Evolutionary conservation across 176 grass and related monocot species (phyloP), one percentile per base, ranked within the genome.

Genomic region (Juncus effusus): DNA sequence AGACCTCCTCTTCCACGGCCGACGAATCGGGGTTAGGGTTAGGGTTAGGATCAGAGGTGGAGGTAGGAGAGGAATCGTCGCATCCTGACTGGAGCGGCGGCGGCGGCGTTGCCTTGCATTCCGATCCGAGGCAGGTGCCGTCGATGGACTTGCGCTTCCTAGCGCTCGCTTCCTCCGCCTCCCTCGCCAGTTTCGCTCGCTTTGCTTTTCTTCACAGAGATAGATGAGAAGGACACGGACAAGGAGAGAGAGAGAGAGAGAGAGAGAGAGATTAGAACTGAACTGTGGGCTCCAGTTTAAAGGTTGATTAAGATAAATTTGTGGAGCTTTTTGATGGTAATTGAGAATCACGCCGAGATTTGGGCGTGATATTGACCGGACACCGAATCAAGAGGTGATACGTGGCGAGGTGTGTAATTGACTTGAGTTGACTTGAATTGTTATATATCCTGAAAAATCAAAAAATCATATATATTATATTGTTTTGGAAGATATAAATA

Each of bases 81-180:
- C 4, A 50, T 10, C 45, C 78, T 12, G 63, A 40, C 3, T 38
- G 1, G 14, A 58, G 38, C 0, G 53, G 5, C 57, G 41, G 5
- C 57, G 41, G 72, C 37, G 51, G 65, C 82, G 70, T 74, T 13
- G 63, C 74, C 38, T 44, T 69, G 15, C 63, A 76, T 40, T 61
- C 64, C 14, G 63, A 40, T 3, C 79, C 75, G 38, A 64, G 38
- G 38, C 64, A 71, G 40, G 60, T 75, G 54, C 69, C 84, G 19
- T 87, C 87, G 50, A 72, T 73, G 28, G 92, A 82, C 82, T 96
- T 96, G 78, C 87, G 82, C 85, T 91, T 96, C 11, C 88, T 79
- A 42, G 79, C 76, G 88, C 88, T 91, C 55, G 82, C 68, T 75
- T 91, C 93, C 67, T 85, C 93, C 71, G 93, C 80, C 82, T 96